These are phyloP conservation scores for Orbilia ellipsospora DNA, from an alignment of 2,329 filamentous ascomycete species.

Conservation along the genomic window DNA sequence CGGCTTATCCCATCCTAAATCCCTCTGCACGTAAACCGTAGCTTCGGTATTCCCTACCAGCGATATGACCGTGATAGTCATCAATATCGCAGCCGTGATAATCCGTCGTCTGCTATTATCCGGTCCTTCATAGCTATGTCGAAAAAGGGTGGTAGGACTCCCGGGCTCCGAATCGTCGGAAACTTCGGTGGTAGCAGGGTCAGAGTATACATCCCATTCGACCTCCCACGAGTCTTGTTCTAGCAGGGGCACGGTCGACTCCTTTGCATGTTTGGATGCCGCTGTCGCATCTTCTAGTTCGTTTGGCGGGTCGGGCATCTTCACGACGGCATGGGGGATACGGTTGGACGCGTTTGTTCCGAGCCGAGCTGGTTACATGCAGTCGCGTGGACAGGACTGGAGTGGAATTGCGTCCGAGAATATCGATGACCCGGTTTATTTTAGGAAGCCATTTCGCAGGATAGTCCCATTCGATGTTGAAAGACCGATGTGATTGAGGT, in stretches of 20 bases:
- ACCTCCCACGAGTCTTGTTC: slow-evolving; percentile 49
- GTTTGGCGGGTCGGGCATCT: slow-evolving; percentile 29
- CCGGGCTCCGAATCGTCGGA: slow-evolving; percentile 32
- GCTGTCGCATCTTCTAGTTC: slow-evolving; percentile 6
- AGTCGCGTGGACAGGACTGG: not conserved
- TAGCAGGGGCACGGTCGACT: slow-evolving; percentile 8
- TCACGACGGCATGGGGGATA: not conserved
- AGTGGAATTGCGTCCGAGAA: not conserved
- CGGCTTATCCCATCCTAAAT: slow-evolving; percentile 49
- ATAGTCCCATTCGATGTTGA: not conserved
- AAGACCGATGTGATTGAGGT: not conserved
- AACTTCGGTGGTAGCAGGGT: slow-evolving; percentile 23
- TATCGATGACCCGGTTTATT: not conserved
- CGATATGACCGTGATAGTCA: slow-evolving; percentile 31
- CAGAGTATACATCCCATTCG: slow-evolving; percentile 53
- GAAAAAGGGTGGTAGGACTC: slow-evolving; percentile 30
- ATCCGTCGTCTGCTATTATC: slow-evolving; percentile 23
- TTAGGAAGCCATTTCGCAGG: not conserved
- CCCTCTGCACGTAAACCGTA: slow-evolving; percentile 43
- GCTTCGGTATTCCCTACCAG: slow-evolving; percentile 43
- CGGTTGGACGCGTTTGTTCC: slow-evolving; percentile 8
- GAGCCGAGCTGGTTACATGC: slow-evolving; percentile 1
- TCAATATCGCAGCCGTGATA: slow-evolving; percentile 34
- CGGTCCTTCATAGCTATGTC: slow-evolving; percentile 26
- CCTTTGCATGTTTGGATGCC: slow-evolving; percentile 22